phyloP scores from a whole-genome alignment of 805 yeast species.

The Spathaspora passalidarum region DNA sequence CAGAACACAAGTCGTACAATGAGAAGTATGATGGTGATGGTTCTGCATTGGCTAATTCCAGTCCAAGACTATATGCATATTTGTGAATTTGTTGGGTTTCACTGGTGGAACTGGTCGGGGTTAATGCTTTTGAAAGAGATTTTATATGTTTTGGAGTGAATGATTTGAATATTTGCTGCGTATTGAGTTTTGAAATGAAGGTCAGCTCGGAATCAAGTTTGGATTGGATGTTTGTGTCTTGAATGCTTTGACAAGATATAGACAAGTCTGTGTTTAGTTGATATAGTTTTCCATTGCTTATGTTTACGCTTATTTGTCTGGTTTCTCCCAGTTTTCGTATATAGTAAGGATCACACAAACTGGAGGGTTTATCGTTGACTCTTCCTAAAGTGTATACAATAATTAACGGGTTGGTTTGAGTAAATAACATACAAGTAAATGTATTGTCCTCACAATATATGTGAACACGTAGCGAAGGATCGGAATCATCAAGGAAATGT shows the following conservation, averaged over 20 bases:
- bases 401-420: constrained; percentile 27
- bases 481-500: constrained; percentile 57
- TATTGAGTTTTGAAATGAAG: neutral
- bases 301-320: neutral
- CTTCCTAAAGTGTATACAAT: constrained; percentile 31
- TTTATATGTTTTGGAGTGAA: neutral
- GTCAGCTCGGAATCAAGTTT: too few relatives aligned
- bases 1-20: constrained; percentile 18
- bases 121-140: neutral
- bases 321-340: neutral
- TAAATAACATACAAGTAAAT: constrained; percentile 24
- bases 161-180: neutral
- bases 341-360: constrained; percentile 30
- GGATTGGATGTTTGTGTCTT: too few relatives aligned
- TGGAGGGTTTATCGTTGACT: constrained; percentile 22
- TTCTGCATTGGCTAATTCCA: constrained; percentile 10
- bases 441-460: constrained; percentile 17
- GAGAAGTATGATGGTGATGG: constrained; percentile 10
- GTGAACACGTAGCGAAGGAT: constrained; percentile 48
- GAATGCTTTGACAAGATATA: neutral
- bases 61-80: constrained; percentile 27
- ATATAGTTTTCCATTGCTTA: neutral
- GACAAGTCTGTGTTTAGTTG: neutral
- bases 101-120: neutral
- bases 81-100: constrained; percentile 17